Base-by-base conservation (phyloP, 306 rosid species). In the Parietaria judaica region DNA sequence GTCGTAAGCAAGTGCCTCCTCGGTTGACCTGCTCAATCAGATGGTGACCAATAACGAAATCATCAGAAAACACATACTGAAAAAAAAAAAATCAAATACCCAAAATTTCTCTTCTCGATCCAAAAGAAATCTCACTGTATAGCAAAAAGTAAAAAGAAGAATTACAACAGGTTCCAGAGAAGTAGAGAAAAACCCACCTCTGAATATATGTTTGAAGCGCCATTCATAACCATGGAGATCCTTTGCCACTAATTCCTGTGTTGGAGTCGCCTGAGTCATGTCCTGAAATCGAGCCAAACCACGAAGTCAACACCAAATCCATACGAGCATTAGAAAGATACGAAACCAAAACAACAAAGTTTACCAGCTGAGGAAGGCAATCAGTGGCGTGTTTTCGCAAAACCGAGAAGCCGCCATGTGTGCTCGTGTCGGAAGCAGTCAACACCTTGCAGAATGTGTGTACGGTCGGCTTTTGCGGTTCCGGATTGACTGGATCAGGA, bases 331-430 rank as follows among this genome's bases (percentile, higher is more conserved):
- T 56, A 14, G 17, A 55, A 58, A 54, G 44, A 53, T 36, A 7
- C 11, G 44, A 45, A 63, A 41, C 61, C 23, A 68, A 5, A 14
- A 50, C 15, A 49, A 48, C 31, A 48, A 39, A 52, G 14, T 36
- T 69, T 83, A 91, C 98, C 96, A 92, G 70, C 23, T 83, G 67
- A 68, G 96, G 98, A 78, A 92, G 89, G 78, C 96, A 88, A 61
- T 84, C 98, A 0, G 94, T 92, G 45, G 98, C 98, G 36, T 92
- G 98, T 78, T 85, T 92, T 41, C 98, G 78, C 2, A 85, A 82
- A 77, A 92, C 94, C 13, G 98, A 92, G 78, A 92, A 92, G 17
- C 98, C 98, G 0, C 98, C 98, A 72, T 92, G 98, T 17, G 98
- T 92, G 73, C 98, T 92, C 0, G 98, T 92, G 76, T 92, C 98